Evolutionary conservation across 257 asterid genomes (phyloP).

Genomic region (Plantago ovata): DNA sequence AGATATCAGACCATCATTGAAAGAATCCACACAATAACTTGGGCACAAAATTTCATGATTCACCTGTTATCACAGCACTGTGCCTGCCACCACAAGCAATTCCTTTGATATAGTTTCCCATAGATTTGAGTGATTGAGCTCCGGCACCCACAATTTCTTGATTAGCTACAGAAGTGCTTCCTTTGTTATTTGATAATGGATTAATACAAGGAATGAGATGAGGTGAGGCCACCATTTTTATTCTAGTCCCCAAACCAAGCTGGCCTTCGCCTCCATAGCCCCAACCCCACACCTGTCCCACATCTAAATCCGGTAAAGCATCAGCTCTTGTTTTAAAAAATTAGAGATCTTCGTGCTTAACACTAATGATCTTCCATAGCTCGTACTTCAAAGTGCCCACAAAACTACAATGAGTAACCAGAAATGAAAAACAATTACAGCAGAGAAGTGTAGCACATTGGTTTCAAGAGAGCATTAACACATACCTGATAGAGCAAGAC

Average conservation of each 20-base stretch:
- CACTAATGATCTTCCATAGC: conserved; percentile 49
- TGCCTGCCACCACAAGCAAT: conserved; percentile 87
- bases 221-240: conserved; percentile 76
- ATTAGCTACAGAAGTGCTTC: conserved; percentile 22
- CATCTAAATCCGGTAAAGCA: conserved; percentile 69
- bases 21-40: conserved; percentile 2
- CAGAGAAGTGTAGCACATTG: conserved; percentile 12
- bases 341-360: conserved; percentile 47
- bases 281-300: conserved; percentile 97
- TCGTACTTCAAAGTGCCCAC: conserved; percentile 59
- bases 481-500: conserved; percentile 67
- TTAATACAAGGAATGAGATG: conserved; percentile 70
- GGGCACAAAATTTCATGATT: conserved; percentile 16
- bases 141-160: conserved; percentile 32
- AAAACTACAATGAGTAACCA: conserved; percentile 48
- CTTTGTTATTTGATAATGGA: conserved; percentile 41
- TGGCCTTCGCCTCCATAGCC: conserved; percentile 95
- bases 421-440: conserved; percentile 27
- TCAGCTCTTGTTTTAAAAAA: conserved; percentile 40
- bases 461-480: conserved; percentile 18
- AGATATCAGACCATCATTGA: conserved; percentile 9
- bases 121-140: conserved; percentile 23
- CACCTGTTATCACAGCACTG: conserved; percentile 70
- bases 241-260: conserved; percentile 74
- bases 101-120: conserved; percentile 49